Base-by-base conservation (phyloP, 2,329 filamentous ascomycete species). In the Alternaria consortialis region DNA sequence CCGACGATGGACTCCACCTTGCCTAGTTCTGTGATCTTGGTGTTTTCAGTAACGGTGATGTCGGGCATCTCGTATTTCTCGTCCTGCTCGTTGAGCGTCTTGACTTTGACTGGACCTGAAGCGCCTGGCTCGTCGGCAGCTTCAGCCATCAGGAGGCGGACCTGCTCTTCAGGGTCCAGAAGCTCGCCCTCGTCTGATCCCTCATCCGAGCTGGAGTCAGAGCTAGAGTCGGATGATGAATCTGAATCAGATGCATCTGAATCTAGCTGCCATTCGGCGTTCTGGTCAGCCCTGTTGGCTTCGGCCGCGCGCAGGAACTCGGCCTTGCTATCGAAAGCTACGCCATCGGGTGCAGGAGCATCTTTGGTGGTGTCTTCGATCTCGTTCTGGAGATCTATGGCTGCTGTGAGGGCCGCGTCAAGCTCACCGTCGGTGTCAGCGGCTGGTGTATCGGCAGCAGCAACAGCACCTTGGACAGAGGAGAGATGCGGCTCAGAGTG, bases 61-160 rank as follows among this genome's bases (percentile, higher is more conserved):
- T 95, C 88, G 0, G 95, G 94, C 70, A 91, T 92, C 36, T 79
- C 74, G 29, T 81, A 77, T 36, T 80, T 65, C 43, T 80, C 78
- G 25, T 83, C 81, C n/a, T 79, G 71, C 77, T 99, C 95, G 77
- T 98, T 97, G 75, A 92, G 90, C 1, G 93, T 97, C 60, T 91
- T 88, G 44, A 96, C 80, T 44, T 87, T 85, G 53, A 80, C 78
- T 50, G 84, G 85, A 25, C 82, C 82, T 15, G 87, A 86, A 12
- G 86, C 87, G 68, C 93, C 93, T 54, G 94, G 91, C 56, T 95
- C 93, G 1, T 91, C 93, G 2, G 88, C 91, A 32, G 85, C 89
- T 65, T 94, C 93, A 43, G 87, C 91, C 92, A 98, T 96, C 23
- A 98, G 83, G 50, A 97, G 88, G 34, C 90, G 89, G 1, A 92